phyloP scores from a whole-genome alignment of 768 basidiomycete species.

The Mycena floridula region DNA sequence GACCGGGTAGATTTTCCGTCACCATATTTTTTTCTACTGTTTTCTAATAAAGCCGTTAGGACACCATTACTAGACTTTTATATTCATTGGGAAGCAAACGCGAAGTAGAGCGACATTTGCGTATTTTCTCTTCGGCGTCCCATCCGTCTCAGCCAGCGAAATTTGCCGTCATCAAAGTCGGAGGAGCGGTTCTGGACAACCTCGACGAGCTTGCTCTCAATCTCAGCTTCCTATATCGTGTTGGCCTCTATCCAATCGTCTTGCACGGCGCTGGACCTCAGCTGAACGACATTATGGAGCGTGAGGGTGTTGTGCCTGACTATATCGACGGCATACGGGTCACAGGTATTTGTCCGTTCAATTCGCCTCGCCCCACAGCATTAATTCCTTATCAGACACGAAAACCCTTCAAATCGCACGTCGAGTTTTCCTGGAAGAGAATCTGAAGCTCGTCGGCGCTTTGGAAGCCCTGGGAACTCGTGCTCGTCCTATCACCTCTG shows the following conservation, averaged over 20 bases:
- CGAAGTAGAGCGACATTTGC: slow-evolving; percentile 96
- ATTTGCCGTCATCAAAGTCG: slow-evolving; percentile 97
- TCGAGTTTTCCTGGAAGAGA: slow-evolving; percentile 95
- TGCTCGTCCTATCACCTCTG: slow-evolving; percentile 95
- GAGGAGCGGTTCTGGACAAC: slow-evolving; percentile 90
- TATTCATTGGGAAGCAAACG: slow-evolving; percentile 97
- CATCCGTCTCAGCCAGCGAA: slow-evolving; percentile 87
- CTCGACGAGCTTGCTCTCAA: slow-evolving; percentile 92
- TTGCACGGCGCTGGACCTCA: slow-evolving; percentile 97
- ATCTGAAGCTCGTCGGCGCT: slow-evolving; percentile 88
- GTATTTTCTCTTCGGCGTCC: slow-evolving; percentile 94
- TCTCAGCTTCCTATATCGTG: slow-evolving; percentile 92
- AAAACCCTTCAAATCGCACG: slow-evolving; percentile 94
- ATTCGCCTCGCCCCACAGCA: no score
- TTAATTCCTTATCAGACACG: slow-evolving; percentile 65
- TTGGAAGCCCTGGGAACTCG: slow-evolving; percentile 94
- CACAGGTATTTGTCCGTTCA: no score
- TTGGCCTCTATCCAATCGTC: slow-evolving; percentile 96
- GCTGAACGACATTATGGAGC: slow-evolving; percentile 88
- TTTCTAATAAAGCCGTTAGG: slow-evolving; percentile 40
- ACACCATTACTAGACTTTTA: slow-evolving; percentile 93
- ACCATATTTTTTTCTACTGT: not conserved
- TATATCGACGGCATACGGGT: slow-evolving; percentile 98
- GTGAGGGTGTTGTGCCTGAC: slow-evolving; percentile 90
- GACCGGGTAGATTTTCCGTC: slow-evolving; percentile 50